phyloP scores from a whole-genome alignment of 2,329 filamentous ascomycete genomes.

The Aspergillus ochraceoroseus region DNA sequence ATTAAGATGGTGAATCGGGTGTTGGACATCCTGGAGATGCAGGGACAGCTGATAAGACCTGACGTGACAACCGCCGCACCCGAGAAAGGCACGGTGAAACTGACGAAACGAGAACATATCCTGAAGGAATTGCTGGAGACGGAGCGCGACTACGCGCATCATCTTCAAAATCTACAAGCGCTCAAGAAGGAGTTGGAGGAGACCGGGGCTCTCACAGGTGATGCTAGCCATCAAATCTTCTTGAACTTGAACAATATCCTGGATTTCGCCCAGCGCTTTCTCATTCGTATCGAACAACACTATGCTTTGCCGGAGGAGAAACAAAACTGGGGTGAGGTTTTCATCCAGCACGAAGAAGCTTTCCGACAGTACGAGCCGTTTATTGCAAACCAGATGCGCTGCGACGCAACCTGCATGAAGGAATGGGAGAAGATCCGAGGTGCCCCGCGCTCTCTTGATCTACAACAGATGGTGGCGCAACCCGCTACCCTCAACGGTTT shows the following conservation, averaged over 20 bases:
- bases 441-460: conserved; percentile 60
- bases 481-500: conserved; percentile 87
- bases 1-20: conserved; percentile 89
- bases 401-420: conserved; percentile 74
- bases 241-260: conserved; percentile 91
- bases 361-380: conserved; percentile 96
- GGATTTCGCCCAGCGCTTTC: conserved; percentile 89
- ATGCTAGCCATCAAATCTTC: conserved; percentile 90
- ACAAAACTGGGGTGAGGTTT: conserved; percentile 94
- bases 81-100: conserved; percentile 50
- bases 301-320: conserved; percentile 71
- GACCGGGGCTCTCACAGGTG: conserved; percentile 79
- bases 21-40: conserved; percentile 75
- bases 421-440: conserved; percentile 81
- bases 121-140: conserved; percentile 89
- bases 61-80: conserved; percentile 44
- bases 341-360: conserved; percentile 74
- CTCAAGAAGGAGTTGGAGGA: conserved; percentile 87
- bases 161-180: conserved; percentile 87
- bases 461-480: conserved; percentile 72
- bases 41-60: conserved; percentile 67
- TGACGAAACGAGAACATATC: conserved; percentile 77
- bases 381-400: conserved; percentile 92
- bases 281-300: conserved; percentile 93
- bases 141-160: conserved; percentile 95